Conservation (phyloP, 2,329 filamentous ascomycete species). For the Fusarium domesticum region DNA sequence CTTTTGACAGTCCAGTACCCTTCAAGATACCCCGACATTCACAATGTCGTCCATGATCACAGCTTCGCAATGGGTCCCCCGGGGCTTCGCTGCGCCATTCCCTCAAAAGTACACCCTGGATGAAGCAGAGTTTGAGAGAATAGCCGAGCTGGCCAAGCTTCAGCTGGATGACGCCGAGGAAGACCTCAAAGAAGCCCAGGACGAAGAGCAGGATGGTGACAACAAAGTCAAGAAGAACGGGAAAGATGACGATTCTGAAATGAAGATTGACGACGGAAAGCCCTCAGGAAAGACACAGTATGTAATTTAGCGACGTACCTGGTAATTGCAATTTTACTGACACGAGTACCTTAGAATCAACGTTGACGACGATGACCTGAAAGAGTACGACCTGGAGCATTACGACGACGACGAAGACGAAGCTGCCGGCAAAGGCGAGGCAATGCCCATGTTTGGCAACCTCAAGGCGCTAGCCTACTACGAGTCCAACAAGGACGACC, state of each 20-base stretch:
- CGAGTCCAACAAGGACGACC: conserved; percentile 89
- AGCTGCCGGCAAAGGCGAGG: conserved; percentile 53
- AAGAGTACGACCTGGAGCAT: conserved; percentile 93
- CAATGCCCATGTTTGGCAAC: conserved; percentile 92
- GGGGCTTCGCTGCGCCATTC: conserved; percentile 73
- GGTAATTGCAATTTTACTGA: conserved; percentile 18
- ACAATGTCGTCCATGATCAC: conserved; percentile 69
- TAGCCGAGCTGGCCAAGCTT: conserved; percentile 69
- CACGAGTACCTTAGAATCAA: conserved; percentile 39
- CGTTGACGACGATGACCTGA: conserved; percentile 76
- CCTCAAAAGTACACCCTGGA: conserved; percentile 73
- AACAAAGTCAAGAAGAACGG: conserved; percentile 27
- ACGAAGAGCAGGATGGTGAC: conserved; percentile 31
- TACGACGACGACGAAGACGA: conserved; percentile 81
- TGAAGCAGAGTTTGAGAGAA: conserved; percentile 72
- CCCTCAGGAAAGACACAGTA: conserved; percentile 37
- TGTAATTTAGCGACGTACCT: no score
- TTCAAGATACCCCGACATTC: conserved; percentile 30
- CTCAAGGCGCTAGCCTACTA: conserved; percentile 92
- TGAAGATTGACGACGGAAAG: conserved; percentile 35
- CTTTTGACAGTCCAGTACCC: conserved; percentile 14
- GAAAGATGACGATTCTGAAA: conserved; percentile 34
- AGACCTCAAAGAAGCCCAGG: conserved; percentile 71
- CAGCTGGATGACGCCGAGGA: conserved; percentile 91
- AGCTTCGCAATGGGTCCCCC: conserved; percentile 70